A percentile compares a stretch with the other conserved stretches of the same genome.
phyloP scores from a whole-genome alignment of 2,329 filamentous ascomycete species.

The Apiospora marii region DNA sequence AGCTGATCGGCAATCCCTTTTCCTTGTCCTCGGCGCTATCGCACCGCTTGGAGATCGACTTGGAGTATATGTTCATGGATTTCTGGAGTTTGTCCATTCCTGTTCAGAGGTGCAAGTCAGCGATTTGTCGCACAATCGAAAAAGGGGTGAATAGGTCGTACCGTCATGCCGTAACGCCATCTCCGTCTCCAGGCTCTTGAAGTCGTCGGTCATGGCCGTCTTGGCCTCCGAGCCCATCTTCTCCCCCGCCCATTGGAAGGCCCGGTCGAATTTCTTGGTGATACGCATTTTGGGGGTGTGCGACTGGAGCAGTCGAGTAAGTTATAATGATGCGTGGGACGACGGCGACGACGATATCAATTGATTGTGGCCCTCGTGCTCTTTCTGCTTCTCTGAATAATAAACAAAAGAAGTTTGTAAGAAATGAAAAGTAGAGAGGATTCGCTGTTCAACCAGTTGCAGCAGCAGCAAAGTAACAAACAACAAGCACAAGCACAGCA shows the following conservation, averaged over 20 bases:
- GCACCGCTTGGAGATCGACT: constrained; percentile 84
- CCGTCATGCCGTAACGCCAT: constrained; percentile 91
- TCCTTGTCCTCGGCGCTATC: constrained; percentile 85
- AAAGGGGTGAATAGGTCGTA: constrained; percentile 50
- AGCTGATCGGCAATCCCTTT: constrained; percentile 80
- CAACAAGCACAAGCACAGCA: not conserved
- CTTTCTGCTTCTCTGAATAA: not conserved
- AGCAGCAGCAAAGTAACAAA: not conserved
- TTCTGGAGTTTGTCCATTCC: constrained; percentile 91
- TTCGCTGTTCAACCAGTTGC: not conserved
- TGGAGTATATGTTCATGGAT: constrained; percentile 86
- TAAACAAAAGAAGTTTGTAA: not conserved
- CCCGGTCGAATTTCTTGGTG: constrained; percentile 89
- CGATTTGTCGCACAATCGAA: not conserved
- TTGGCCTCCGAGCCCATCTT: constrained; percentile 93
- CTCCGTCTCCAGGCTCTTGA: constrained; percentile 87
- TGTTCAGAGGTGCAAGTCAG: constrained; percentile 46
- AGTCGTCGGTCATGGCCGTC: constrained; percentile 87
- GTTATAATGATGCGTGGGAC: not conserved
- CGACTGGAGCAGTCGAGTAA: not conserved
- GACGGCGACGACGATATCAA: constrained; percentile 1
- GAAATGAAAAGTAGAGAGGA: not conserved
- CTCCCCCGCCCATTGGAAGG: constrained; percentile 98
- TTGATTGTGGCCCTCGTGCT: not conserved
- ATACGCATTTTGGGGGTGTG: constrained; percentile 55